Percentiles rank a stretch among this genome's conserved stretches.
These are phyloP conservation scores for Nigrograna mackinnonii DNA, from an alignment of 2,329 filamentous ascomycete species.

Conservation along the genomic window DNA sequence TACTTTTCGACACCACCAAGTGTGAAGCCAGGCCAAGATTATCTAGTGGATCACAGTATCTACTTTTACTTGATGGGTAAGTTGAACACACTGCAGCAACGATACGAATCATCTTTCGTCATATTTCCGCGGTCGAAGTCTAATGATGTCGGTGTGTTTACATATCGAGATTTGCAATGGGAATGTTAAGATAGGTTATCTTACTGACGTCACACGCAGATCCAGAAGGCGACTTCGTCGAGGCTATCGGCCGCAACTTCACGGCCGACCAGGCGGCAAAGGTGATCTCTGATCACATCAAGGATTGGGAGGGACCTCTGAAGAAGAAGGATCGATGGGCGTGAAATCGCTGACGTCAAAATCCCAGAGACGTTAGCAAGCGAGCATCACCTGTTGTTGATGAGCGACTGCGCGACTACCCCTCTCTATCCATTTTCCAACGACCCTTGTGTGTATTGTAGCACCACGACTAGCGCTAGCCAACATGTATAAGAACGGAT, in stretches of 20 bases:
- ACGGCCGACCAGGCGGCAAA: constrained; percentile 83
- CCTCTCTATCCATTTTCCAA: no score
- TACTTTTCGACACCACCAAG: constrained; percentile 93
- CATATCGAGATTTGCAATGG: no score
- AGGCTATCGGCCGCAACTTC: constrained; percentile 93
- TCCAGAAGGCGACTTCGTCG: constrained; percentile 96
- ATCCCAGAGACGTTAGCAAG: no score
- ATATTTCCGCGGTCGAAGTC: no score
- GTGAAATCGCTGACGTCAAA: no score
- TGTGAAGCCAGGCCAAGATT: constrained; percentile 92
- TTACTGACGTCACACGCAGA: constrained; percentile 57
- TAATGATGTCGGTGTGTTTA: no score
- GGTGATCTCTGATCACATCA: constrained; percentile 84
- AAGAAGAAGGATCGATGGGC: constrained; percentile 47
- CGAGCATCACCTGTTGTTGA: no score
- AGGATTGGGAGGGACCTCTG: constrained; percentile 68
- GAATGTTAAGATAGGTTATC: no score
- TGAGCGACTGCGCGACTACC: no score
- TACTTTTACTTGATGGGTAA: constrained; percentile 97
- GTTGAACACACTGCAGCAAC: constrained; percentile 37
- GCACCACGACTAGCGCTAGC: no score
- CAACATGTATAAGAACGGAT: no score
- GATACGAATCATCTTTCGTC: not conserved
- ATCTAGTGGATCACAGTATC: constrained; percentile 97
- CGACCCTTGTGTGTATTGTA: no score